Base-by-base conservation (phyloP, 352 stramenopile genomes). In the Phytophthora nicotianae region DNA sequence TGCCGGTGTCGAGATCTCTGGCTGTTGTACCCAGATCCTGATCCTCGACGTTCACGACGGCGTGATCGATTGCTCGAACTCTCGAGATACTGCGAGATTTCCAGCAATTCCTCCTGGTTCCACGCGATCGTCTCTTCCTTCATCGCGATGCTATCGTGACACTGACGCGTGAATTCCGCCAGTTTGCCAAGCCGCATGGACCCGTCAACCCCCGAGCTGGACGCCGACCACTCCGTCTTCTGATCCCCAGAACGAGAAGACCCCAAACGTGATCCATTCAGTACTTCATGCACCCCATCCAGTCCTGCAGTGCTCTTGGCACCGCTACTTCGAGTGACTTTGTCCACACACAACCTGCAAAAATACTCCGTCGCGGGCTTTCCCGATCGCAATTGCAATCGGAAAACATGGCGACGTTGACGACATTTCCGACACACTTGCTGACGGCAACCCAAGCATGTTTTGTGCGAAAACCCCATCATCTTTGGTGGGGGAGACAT, bases 301-400 rank as follows among this genome's bases (percentile, higher is more conserved):
- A 64, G 32, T 2, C 53, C 50, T 35, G 61, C 53, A 51, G 57
- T 43, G 27, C 54, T 68, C 19, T 68, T 62, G 14, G 50, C 33
- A 0, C 38, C 53, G 5, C 60, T 43, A 33, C 38, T 43, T 2
- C 70, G 51, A 17, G 77, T 64, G 24, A 86, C 74, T n/a, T 68
- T 68, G 58, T 76, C 65, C 19, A 88, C 62, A 41, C 79, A 88
- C 20, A 72, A 57, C 7, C 62, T 68, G 32, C 79, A 88, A 27
- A 88, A 89, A 26, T 61, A 65, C 53, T 81, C 76, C 9, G 63
- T 74, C 50, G 79, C 72, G 13, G 79, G 79, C 11, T 74, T 77
- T 2, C 65, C 64, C n/a, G 74, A 74, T 3, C 79, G 77, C 50
- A 70, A 29, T 21, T 81, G 64, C 24, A 89, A 55, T 0, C 70